A percentile compares a stretch with the other conserved stretches of the same genome.
Evolutionary conservation across 2,329 filamentous ascomycete species (phyloP).

Genomic region (Botryotinia globosa): DNA sequence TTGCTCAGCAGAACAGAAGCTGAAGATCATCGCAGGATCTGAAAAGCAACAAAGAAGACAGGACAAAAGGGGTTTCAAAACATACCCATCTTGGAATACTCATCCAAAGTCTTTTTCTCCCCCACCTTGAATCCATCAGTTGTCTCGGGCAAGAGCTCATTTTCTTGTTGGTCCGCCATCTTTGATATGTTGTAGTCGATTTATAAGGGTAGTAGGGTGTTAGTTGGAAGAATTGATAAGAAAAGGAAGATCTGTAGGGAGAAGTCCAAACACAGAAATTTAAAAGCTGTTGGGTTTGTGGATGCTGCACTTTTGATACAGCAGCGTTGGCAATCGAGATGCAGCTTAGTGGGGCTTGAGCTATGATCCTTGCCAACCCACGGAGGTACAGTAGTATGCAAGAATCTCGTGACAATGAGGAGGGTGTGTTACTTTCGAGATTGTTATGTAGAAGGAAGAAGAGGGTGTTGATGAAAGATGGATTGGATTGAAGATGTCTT

Average conservation of each 20-base stretch:
- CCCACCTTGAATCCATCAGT: constrained; percentile 97
- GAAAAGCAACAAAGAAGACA: background rate
- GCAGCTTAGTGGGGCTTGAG: constrained; percentile 20
- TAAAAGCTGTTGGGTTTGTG: constrained; percentile 21
- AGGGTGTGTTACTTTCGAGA: background rate
- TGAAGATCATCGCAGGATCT: background rate
- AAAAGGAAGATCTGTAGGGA: constrained; percentile 5
- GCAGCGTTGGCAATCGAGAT: constrained; percentile 22
- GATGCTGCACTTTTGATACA: constrained; percentile 21
- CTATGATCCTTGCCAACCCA: constrained; percentile 9
- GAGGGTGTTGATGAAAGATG: background rate
- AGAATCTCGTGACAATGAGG: constrained; percentile 2
- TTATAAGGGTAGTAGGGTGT: background rate
- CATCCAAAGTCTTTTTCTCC: constrained; percentile 95
- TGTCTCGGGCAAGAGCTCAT: constrained; percentile 80
- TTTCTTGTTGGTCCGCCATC: constrained; percentile 49
- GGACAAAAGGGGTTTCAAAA: constrained; percentile 15
- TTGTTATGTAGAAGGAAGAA: background rate
- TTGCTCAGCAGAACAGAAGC: background rate
- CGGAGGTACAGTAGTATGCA: background rate
- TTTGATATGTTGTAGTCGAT: constrained; percentile 20
- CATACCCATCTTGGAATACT: constrained; percentile 92
- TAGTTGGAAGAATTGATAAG: background rate
- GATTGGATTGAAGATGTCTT: too few relatives aligned
- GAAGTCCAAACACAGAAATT: constrained; percentile 12